Base-by-base conservation (phyloP, 2,329 filamentous ascomycete species). In the Orbilia brochopaga region DNA sequence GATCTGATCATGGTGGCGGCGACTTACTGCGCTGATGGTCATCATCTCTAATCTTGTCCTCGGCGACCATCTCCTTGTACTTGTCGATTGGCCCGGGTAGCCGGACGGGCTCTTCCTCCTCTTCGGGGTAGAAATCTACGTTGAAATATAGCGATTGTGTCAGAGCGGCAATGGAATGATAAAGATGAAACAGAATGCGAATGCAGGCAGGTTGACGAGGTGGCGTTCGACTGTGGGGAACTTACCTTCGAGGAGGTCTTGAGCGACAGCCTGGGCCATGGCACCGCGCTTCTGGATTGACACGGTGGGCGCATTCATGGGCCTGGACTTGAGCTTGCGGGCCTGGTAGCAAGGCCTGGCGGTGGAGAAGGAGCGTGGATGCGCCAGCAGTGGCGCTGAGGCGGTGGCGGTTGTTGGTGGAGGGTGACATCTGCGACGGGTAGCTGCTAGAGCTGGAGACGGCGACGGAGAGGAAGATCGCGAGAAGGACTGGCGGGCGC, bases 11-110 rank as follows among this genome's bases (percentile, higher is more conserved):
- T 50, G 40, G 40, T 50, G 62, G 54, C 37, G 44, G 15, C n/a
- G 19, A 54, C 82, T 76, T 81, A 92, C 90, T 88, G 84, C 94
- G 84, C 80, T 99, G 94, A 80, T 97, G 90, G 74, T 91, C 87
- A 79, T 99, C 94, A 79, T 97, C 91, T 74, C 89, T 85, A 74
- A 99, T 79, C 54, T 86, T 82, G 10, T 92, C 91, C 48, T 83
- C 81, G 52, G 87, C 83, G 7, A 99, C 92, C 52, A 93, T 86
- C 69, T 85, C 83, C 79, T 97, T 89, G 79, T 99, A 99, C 80
- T 97, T 93, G 74, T 87, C 85, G 77, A 97, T 84, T 1, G 94
- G 94, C 0, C 92, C 92, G 73, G 62, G 53, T 1, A 54, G 32
- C 17, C 56, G 53, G 35, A 52, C 8, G 13, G 21, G 5, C 13